Evolutionary conservation across 768 basidiomycete genomes (phyloP).

Genomic region (Boletus insuetus): DNA sequence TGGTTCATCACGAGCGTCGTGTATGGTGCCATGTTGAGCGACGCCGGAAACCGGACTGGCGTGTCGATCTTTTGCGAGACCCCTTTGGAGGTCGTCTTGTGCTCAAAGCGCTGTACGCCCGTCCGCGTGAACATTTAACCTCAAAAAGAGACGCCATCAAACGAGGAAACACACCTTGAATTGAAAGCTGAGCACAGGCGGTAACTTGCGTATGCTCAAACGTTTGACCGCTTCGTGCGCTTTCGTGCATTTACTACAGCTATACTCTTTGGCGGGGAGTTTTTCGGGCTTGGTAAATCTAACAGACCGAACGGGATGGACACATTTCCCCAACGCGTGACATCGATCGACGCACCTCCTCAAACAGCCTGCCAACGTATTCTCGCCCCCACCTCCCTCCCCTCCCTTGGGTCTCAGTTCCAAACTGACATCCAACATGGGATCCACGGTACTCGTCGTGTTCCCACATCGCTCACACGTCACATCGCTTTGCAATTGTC

Average conservation of each 20-base stretch:
- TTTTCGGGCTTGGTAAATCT: conserved; percentile 88
- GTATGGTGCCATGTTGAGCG: conserved; percentile 86
- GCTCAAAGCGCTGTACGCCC: conserved; percentile 78
- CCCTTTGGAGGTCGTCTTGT: conserved; percentile 69
- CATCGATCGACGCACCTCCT: conserved; percentile 47
- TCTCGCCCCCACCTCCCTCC: conserved; percentile 46
- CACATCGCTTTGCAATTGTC: conserved; percentile 84
- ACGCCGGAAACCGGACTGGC: conserved; percentile 76
- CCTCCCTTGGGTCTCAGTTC: conserved; percentile 64
- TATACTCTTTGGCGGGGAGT: conserved; percentile 78
- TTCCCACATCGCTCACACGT: conserved; percentile 83
- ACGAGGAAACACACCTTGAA: conserved; percentile 59
- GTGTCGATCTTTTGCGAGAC: conserved; percentile 84
- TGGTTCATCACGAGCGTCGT: conserved; percentile 62
- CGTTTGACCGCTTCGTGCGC: conserved; percentile 80
- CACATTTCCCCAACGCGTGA: background rate
- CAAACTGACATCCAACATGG: conserved; percentile 87
- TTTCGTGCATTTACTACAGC: conserved; percentile 78
- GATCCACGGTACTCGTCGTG: conserved; percentile 77
- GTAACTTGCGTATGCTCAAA: conserved; percentile 79
- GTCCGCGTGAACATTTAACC: background rate
- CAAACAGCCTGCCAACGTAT: conserved; percentile 74
- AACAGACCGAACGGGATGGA: conserved; percentile 1
- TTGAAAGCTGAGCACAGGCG: conserved; percentile 89
- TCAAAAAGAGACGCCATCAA: background rate